Evolutionary conservation across 768 basidiomycete genomes (phyloP), one percentile per base, ranked within the genome.

Genomic region (Tulasnella sp.): DNA sequence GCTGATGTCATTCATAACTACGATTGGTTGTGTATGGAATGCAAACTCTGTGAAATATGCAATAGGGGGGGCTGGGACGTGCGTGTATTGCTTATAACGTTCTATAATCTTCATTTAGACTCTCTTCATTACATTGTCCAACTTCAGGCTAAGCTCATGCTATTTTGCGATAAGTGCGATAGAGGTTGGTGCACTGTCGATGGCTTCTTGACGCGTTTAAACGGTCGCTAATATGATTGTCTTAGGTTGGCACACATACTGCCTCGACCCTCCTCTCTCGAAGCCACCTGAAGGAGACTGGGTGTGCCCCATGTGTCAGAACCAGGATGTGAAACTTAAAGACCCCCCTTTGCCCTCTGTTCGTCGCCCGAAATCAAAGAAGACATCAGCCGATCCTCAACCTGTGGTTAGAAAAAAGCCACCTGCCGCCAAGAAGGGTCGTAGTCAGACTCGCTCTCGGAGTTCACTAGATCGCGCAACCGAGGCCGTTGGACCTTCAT

Each of bases 121-220:
- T n/a, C n/a, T n/a, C 57, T 48, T 49, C 41, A 57, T 40, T 34
- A 50, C 54, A 33, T 45, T 31, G 41, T n/a, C n/a, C 27, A 24
- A 47, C 32, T 12, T 8, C 7, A 7, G n/a, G 61, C 92, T 86
- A 78, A 74, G 47, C n/a, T n/a, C n/a, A 80, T 95, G 56, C 65
- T 98, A 47, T 83, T 96, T 59, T 98, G 93, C 64, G 93, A 98
- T 71, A 76, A 72, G 50, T 98, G 93, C 65, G 93, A 98, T 70
- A 73, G 89, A 74, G 89, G 85, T 79, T 63, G 40, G 63, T 62
- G 59, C 56, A 53, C 49, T 28, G 53, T n/a, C n/a, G 56, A 48
- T 37, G 55, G 15, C 56, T 56, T 42, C 46, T 62, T 61, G 12
- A 29, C 16, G 9, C 20, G 16, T 31, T 20, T 45, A 19, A 37